These are phyloP conservation scores for Leccinum olivaceopallidum DNA, from an alignment of 768 basidiomycete species.

Conservation along the genomic window DNA sequence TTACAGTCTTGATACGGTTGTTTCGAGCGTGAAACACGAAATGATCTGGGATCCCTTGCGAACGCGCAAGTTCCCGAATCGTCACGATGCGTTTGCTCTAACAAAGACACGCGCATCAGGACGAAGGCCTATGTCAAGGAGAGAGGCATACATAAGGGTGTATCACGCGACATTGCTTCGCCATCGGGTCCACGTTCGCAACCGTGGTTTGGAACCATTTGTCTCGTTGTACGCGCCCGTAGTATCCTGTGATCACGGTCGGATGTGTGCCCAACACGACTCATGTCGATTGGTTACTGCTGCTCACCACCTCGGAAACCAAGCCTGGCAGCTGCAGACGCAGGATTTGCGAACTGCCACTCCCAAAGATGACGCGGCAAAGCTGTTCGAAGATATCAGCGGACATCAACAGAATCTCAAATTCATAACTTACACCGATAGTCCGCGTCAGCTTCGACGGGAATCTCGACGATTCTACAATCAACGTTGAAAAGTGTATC, in stretches of 20 bases:
- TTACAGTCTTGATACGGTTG: conserved; percentile 59
- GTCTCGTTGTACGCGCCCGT: conserved; percentile 58
- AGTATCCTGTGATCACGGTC: conserved; percentile 41
- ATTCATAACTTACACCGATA: conserved; percentile 51
- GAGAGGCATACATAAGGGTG: conserved; percentile 55
- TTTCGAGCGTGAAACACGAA: conserved; percentile 60
- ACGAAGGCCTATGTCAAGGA: background rate
- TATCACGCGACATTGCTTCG: conserved; percentile 71
- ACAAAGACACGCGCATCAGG: background rate
- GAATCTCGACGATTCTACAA: conserved; percentile 59
- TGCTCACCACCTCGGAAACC: conserved; percentile 53
- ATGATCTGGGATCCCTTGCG: conserved; percentile 80
- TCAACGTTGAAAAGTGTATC: background rate
- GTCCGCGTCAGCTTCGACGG: conserved; percentile 57
- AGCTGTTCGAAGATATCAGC: conserved; percentile 7
- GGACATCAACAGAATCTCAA: background rate
- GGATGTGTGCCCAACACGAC: background rate
- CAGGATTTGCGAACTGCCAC: conserved; percentile 62
- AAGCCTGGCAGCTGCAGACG: conserved; percentile 51
- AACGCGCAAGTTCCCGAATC: conserved; percentile 74
- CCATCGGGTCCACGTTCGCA: conserved; percentile 76
- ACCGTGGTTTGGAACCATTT: conserved; percentile 71
- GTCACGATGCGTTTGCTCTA: conserved; percentile 73
- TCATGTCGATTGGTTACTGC: background rate
- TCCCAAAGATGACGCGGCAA: conserved; percentile 49